phyloP scores from a whole-genome alignment of 192 early-diverging fungal species.

The Coemansia sp. region DNA sequence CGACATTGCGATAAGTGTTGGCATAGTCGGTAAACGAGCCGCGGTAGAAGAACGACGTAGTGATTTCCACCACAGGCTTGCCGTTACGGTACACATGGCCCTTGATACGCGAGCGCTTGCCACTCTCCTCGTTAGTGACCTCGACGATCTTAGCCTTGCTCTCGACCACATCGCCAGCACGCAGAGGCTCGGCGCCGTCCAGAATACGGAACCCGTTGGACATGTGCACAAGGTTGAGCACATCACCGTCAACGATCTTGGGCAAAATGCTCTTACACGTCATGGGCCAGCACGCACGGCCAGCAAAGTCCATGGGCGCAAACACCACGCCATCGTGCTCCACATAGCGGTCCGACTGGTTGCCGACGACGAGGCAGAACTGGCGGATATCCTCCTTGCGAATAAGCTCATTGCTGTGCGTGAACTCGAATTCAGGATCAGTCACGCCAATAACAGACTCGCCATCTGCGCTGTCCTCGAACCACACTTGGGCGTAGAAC shows the following conservation, averaged over 20 bases:
- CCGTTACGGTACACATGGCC: constrained; percentile 70
- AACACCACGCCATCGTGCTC: constrained; percentile 87
- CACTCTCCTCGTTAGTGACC: constrained; percentile 84
- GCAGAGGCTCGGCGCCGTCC: constrained; percentile 67
- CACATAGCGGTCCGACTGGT: constrained; percentile 83
- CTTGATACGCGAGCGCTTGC: constrained; percentile 90
- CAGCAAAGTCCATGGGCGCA: constrained; percentile 67
- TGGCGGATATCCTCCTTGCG: constrained; percentile 93
- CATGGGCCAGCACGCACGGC: constrained; percentile 71
- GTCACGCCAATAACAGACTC: constrained; percentile 57
- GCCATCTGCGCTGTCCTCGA: constrained; percentile 55
- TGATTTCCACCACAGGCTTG: constrained; percentile 83
- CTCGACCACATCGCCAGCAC: constrained; percentile 79
- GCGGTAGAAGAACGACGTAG: constrained; percentile 89
- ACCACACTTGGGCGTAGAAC: constrained; percentile 63
- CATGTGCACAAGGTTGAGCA: constrained; percentile 89
- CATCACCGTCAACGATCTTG: constrained; percentile 90
- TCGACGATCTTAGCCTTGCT: constrained; percentile 82
- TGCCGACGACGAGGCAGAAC: constrained; percentile 57
- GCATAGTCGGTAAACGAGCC: constrained; percentile 86
- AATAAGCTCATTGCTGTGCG: constrained; percentile 21
- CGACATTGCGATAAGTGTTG: constrained; percentile 81
- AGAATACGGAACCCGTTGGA: constrained; percentile 91
- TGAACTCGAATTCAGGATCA: constrained; percentile 70
- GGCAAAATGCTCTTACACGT: constrained; percentile 92